Evolutionary conservation across 2,329 filamentous ascomycete species (phyloP).

Genomic region (Sporothrix luriei): DNA sequence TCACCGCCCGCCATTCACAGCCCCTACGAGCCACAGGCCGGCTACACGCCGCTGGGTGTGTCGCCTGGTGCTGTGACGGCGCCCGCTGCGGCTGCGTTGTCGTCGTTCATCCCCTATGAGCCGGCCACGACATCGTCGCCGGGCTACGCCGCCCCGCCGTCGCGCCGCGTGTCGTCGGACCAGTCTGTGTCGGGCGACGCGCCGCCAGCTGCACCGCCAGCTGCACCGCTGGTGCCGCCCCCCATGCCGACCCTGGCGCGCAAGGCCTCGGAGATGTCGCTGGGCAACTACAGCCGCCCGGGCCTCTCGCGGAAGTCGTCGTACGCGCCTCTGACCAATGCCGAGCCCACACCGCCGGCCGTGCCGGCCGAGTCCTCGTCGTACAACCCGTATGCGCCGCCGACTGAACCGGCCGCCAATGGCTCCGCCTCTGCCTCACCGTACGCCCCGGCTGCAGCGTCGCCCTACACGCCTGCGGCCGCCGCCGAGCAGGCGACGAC

Average conservation of each 20-base stretch:
- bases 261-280: conserved; percentile 48
- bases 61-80: not conserved
- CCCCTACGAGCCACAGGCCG: conserved; percentile 35
- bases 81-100: not conserved
- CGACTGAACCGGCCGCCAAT: conserved; percentile 29
- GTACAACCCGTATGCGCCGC: conserved; percentile 35
- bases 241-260: conserved; percentile 32
- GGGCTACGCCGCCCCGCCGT: conserved; percentile 17
- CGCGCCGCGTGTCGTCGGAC: conserved; percentile 31
- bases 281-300: conserved; percentile 10
- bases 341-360: conserved; percentile 25
- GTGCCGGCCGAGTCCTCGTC: conserved; percentile 6
- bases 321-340: conserved; percentile 37
- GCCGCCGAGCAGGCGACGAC: conserved; percentile 1
- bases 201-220: not conserved
- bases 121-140: conserved; percentile 29
- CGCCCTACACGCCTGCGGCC: not conserved
- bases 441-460: not conserved
- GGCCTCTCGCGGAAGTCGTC: conserved; percentile 39
- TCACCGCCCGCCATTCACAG: conserved; percentile 28
- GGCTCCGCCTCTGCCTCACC: conserved; percentile 31
- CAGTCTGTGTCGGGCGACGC: conserved; percentile 23
- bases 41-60: conserved; percentile 27
- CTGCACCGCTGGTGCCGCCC: not conserved
- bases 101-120: conserved; percentile 38